Evolutionary conservation across 139 green algal species (phyloP).

Genomic region (Chlorella sp.): DNA sequence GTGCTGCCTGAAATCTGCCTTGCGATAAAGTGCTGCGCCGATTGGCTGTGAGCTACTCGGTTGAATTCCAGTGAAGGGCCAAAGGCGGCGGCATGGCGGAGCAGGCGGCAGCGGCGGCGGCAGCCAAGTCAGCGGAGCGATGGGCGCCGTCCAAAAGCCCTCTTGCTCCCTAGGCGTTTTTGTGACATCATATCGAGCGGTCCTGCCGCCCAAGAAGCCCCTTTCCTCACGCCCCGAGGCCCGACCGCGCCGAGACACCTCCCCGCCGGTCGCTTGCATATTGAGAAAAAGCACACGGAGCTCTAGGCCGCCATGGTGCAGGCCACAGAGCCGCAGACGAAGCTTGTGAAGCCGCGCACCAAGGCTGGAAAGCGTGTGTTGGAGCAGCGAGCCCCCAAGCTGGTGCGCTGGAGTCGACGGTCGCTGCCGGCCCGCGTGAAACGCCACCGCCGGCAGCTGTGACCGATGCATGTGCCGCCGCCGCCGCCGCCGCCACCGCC

Average conservation of each 20-base stretch:
- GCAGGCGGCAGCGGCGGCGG: no score
- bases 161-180: not conserved
- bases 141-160: not conserved
- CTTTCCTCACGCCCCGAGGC: not conserved
- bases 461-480: slow-evolving; percentile 1
- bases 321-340: slow-evolving; percentile 21
- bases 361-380: slow-evolving; percentile 67
- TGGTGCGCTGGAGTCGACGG: slow-evolving; percentile 52
- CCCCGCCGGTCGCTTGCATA: not conserved
- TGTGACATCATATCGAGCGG: not conserved
- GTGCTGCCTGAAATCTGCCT: no score
- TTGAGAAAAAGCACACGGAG: not conserved
- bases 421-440: not conserved
- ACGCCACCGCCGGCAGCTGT: not conserved
- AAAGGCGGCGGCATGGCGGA: no score
- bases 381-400: slow-evolving; percentile 77
- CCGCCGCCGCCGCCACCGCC: not conserved
- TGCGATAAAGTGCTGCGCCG: no score
- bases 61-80: no score
- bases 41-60: no score
- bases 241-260: not conserved
- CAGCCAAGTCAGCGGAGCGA: no score
- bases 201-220: not conserved
- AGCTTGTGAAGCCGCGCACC: slow-evolving; percentile 76
- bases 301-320: not conserved